Evolutionary conservation across 768 basidiomycete species (phyloP).

Genomic region (Trametes maxima): DNA sequence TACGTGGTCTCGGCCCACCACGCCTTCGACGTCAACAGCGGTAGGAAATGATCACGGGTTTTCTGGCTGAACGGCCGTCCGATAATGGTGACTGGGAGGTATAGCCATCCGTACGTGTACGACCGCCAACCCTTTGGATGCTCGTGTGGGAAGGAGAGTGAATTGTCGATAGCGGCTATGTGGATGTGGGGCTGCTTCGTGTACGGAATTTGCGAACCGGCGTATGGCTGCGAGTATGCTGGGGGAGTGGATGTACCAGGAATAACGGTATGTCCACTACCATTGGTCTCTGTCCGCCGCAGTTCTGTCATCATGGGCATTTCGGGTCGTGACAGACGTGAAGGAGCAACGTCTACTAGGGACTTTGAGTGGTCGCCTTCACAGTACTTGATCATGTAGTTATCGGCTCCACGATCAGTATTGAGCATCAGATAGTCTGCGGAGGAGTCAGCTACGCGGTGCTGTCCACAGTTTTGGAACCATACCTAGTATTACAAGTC

Average conservation of each 20-base stretch:
- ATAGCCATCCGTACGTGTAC: constrained; percentile 89
- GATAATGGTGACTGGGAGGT: constrained; percentile 82
- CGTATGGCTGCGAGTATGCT: constrained; percentile 25
- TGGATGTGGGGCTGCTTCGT: constrained; percentile 79
- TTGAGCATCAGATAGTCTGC: constrained; percentile 91
- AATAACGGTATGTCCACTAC: constrained; percentile 37
- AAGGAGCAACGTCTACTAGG: constrained; percentile 77
- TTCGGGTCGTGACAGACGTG: constrained; percentile 62
- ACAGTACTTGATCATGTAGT: constrained; percentile 93
- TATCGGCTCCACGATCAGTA: constrained; percentile 86
- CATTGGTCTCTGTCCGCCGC: constrained; percentile 40
- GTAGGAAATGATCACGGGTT: constrained; percentile 81
- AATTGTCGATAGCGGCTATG: constrained; percentile 93
- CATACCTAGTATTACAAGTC: constrained; percentile 82
- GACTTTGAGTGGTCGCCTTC: constrained; percentile 79
- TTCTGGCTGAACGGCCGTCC: constrained; percentile 84
- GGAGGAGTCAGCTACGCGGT: constrained; percentile 1
- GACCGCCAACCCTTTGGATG: constrained; percentile 79
- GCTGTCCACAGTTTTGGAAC: not conserved
- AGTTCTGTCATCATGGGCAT: constrained; percentile 79
- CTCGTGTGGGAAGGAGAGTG: constrained; percentile 88
- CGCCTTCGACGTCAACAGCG: constrained; percentile 74
- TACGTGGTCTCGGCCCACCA: constrained; percentile 93
- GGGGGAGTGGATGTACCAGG: constrained; percentile 17
- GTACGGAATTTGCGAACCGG: constrained; percentile 38